Evolutionary conservation across 257 asterid genomes (phyloP).

Genomic region (Gardenia jasminoides): DNA sequence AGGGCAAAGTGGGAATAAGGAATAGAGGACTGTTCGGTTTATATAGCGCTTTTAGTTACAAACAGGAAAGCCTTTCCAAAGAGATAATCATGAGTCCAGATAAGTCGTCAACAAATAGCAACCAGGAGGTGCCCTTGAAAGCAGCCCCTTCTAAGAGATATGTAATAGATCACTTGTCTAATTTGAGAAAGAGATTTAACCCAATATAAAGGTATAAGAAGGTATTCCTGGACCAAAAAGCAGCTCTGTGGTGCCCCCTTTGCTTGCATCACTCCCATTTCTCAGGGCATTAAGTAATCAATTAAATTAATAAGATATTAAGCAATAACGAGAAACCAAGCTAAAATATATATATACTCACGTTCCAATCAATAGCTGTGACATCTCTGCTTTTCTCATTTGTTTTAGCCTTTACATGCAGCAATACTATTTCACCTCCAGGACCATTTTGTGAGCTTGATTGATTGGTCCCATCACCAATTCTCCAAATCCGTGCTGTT

Average conservation of each 20-base stretch:
- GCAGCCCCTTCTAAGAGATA: background rate
- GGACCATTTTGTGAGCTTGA: slow-evolving; percentile 15
- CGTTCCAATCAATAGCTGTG: slow-evolving; percentile 39
- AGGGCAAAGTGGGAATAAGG: background rate
- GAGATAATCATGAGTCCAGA: background rate
- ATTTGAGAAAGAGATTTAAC: background rate
- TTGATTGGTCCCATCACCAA: slow-evolving; percentile 17
- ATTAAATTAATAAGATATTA: no score
- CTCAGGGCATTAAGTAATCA: background rate
- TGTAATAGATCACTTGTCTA: background rate
- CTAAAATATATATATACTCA: slow-evolving; percentile 21
- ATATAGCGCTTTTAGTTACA: background rate
- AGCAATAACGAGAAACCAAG: background rate
- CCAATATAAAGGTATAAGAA: background rate
- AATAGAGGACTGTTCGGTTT: background rate
- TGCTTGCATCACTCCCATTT: background rate
- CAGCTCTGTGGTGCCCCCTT: background rate
- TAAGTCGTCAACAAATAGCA: background rate
- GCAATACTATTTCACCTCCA: slow-evolving; percentile 18
- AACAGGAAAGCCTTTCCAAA: background rate
- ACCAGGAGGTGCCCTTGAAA: background rate
- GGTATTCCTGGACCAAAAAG: background rate
- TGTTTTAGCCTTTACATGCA: slow-evolving; percentile 29
- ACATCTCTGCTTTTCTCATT: slow-evolving; percentile 33
- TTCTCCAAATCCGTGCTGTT: slow-evolving; percentile 37